Conservation (phyloP, 2,329 filamentous ascomycete genomes). For the Nothophaeocryptopus gaeumannii region DNA sequence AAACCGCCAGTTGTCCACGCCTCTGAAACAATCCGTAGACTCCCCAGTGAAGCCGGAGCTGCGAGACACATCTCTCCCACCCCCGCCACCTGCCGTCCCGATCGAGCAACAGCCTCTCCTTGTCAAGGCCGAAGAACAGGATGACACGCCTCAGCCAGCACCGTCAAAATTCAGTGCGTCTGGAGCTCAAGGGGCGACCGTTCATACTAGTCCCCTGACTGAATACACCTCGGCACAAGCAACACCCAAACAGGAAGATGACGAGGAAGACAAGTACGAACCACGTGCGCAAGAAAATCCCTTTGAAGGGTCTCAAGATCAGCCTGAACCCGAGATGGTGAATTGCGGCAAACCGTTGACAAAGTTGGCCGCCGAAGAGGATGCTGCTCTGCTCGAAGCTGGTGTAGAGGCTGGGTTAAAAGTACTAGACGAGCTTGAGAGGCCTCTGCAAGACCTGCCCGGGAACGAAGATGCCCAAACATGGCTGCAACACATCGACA, state of each 20-base stretch:
- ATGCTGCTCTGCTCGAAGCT: slow-evolving; percentile 39
- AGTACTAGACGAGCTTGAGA: slow-evolving; percentile 37
- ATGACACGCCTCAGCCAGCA: no score
- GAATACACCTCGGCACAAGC: no score
- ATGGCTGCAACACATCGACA: slow-evolving; percentile 45
- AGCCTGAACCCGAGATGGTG: slow-evolving; percentile 4
- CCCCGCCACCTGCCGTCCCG: no score
- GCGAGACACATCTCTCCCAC: neutral
- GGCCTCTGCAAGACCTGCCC: slow-evolving; percentile 30
- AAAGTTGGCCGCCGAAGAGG: slow-evolving; percentile 33
- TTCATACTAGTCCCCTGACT: no score
- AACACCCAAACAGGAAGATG: neutral
- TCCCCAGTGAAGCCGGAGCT: slow-evolving; percentile 1
- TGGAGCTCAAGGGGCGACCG: no score
- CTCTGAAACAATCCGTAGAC: neutral
- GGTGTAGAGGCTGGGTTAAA: slow-evolving; percentile 40
- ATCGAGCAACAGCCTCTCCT: no score
- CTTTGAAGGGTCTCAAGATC: slow-evolving; percentile 14
- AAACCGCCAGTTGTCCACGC: slow-evolving; percentile 11
- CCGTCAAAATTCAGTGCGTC: no score
- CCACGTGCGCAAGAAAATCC: slow-evolving; percentile 17
- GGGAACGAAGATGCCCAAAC: slow-evolving; percentile 34
- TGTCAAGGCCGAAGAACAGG: no score
- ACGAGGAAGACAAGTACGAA: slow-evolving; percentile 11
- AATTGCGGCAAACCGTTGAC: slow-evolving; percentile 28